Evolutionary conservation across 1,284 basidiomycete species (phyloP), one percentile per base, ranked within the genome.

Genomic region (Apiotrichum veenhuisii): DNA sequence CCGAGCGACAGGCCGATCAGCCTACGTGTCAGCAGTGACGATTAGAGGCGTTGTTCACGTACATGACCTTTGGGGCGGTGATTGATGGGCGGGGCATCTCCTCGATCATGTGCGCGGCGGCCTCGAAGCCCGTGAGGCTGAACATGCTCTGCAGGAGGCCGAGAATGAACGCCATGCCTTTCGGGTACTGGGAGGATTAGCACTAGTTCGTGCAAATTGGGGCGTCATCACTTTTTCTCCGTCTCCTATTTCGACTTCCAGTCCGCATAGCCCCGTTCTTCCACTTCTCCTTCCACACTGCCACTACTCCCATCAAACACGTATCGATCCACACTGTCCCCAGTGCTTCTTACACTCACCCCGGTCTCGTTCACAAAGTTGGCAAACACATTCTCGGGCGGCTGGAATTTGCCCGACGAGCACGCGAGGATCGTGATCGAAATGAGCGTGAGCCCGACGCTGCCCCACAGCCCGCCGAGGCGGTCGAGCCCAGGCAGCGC

Each of bases 41-140:
- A 30, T 7, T 30, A 12, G 12, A 7, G 30, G 30, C 12, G 30
- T 12, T 7, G 30, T 5, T 12, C 7, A 30, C 30, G 5, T 30
- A 30, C 73, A 76, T 76, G 43, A 69, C 69, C 5, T 62, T 52
- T 0, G 74, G 74, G 3, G 69, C 72, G 37, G 70, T 67, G 44
- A 65, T 63, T 9, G 59, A 37, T 0, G 74, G 69, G 12, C 54
- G 40, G 12, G 70, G 69, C 57, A 76, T 69, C 58, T 75, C 73
- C 54, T 74, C 72, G 3, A 72, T 64, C 57, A 79, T 64, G 60
- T 78, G 77, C 9, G 66, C 52, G 25, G 68, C 67, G 0, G 62
- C 62, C 37, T 74, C 72, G 23, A 50, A 52, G 58, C 49, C 54
- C 1, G 50, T 53, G 20, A 58, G 50, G 18, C 50, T 50, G 18